Conservation (phyloP, 2,329 filamentous ascomycete genomes). For the Chrysoporthe austroafricana region DNA sequence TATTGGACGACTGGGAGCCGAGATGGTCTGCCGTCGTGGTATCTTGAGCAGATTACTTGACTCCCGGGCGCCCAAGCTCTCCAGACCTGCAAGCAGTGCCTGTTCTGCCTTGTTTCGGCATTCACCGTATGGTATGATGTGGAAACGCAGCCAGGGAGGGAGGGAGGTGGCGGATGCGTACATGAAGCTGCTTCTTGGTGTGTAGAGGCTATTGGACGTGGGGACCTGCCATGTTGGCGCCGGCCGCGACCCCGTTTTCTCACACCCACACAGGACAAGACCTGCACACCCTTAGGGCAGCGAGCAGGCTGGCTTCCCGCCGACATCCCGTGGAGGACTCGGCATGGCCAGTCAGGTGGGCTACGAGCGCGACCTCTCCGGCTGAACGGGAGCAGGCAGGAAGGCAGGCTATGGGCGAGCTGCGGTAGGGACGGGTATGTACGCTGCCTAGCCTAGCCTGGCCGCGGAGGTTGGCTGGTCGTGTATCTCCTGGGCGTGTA, state of each 20-base stretch:
- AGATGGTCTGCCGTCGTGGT: too few relatives aligned
- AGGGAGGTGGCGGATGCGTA: not conserved
- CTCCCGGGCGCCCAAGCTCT: too few relatives aligned
- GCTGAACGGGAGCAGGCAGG: too few relatives aligned
- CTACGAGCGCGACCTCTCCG: not conserved
- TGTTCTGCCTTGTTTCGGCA: not conserved
- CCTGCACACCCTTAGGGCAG: not conserved
- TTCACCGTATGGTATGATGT: not conserved
- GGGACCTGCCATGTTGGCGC: not conserved
- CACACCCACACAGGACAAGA: not conserved
- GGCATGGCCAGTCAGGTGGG: not conserved
- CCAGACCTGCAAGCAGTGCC: not conserved
- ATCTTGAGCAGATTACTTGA: too few relatives aligned
- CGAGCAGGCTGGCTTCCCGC: not conserved
- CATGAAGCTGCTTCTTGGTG: not conserved
- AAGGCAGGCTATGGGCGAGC: not conserved
- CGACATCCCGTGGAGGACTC: not conserved
- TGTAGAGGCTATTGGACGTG: not conserved
- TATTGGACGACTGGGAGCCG: not conserved
- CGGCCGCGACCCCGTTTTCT: not conserved
- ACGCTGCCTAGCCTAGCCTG: constrained; percentile 1
- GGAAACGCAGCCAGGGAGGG: not conserved
- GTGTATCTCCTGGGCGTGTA: not conserved
- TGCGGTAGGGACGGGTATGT: constrained; percentile 25
- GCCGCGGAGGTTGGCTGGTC: not conserved